These are phyloP conservation scores for Croton setiger DNA, from an alignment of 441 rosid genomes.

Conservation along the genomic window DNA sequence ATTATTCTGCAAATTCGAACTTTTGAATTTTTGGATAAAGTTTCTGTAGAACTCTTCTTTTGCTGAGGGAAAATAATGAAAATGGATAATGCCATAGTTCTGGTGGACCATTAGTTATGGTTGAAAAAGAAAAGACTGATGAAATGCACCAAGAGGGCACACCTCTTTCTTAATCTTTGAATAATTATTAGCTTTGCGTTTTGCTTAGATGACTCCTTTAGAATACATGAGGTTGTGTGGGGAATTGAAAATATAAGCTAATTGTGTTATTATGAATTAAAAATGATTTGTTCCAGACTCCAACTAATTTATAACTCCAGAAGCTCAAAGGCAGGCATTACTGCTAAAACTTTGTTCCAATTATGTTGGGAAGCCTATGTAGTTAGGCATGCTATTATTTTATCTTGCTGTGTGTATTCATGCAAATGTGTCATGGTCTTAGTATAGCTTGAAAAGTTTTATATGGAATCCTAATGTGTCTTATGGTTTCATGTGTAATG, in stretches of 20 bases:
- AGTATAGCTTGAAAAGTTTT: not conserved
- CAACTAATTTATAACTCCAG: slow-evolving; percentile 1
- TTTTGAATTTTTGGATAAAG: not conserved
- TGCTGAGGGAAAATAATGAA: not conserved
- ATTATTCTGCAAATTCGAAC: not conserved
- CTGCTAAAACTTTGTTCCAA: not conserved
- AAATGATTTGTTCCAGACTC: not conserved
- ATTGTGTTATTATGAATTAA: not conserved
- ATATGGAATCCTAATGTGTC: not conserved
- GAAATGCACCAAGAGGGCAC: not conserved
- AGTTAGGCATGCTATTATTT: not conserved
- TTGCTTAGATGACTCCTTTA: not conserved
- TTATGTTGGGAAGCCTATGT: not conserved
- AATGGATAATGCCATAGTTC: not conserved
- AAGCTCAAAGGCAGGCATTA: not conserved
- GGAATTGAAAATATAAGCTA: not conserved
- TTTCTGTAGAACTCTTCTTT: not conserved
- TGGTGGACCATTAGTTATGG: not conserved
- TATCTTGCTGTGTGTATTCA: too few relatives aligned
- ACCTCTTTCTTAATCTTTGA: not conserved
- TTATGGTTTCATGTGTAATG: not conserved
- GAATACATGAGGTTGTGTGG: not conserved
- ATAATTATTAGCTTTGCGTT: not conserved
- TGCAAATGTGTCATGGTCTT: not conserved
- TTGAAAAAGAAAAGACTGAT: not conserved